Evolutionary conservation across 495 filamentous ascomycete genomes (phyloP).

Genomic region (Letharia lupina): DNA sequence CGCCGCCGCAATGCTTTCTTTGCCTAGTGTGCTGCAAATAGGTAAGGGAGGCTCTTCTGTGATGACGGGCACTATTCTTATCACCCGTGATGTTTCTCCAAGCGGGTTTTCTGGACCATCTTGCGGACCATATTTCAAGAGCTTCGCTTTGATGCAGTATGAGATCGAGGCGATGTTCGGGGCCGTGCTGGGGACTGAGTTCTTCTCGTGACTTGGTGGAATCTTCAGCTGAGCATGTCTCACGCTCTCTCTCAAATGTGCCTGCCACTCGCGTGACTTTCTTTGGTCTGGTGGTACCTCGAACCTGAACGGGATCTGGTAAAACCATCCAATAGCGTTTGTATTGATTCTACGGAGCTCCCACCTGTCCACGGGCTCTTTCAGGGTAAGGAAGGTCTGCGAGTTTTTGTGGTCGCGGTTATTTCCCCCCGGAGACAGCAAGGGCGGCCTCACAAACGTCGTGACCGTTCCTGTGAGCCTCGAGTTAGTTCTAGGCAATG

Average conservation of each 20-base stretch:
- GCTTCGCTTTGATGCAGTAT: constrained; percentile 3
- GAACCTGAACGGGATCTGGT: neutral
- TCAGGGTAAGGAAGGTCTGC: neutral
- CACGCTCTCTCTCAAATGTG: neutral
- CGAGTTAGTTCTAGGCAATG: neutral
- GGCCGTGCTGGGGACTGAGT: neutral
- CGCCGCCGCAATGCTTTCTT: neutral
- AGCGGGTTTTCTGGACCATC: neutral
- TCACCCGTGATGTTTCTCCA: neutral
- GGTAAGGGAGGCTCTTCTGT: neutral
- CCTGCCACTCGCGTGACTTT: neutral
- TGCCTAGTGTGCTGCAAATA: neutral
- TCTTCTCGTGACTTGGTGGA: neutral
- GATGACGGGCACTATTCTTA: neutral
- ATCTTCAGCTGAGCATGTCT: neutral
- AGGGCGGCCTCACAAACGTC: neutral
- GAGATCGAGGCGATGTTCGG: constrained; percentile 6
- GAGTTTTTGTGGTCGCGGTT: neutral
- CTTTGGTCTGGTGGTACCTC: neutral
- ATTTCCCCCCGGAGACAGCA: neutral
- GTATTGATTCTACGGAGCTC: neutral
- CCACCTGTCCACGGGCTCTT: neutral
- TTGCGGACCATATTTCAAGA: neutral
- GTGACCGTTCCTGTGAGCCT: neutral
- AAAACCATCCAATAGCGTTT: neutral